Evolutionary conservation across 352 stramenopile species (phyloP), one percentile per base, ranked within the genome.

Genomic region (Globisporangium cylindrosporum): DNA sequence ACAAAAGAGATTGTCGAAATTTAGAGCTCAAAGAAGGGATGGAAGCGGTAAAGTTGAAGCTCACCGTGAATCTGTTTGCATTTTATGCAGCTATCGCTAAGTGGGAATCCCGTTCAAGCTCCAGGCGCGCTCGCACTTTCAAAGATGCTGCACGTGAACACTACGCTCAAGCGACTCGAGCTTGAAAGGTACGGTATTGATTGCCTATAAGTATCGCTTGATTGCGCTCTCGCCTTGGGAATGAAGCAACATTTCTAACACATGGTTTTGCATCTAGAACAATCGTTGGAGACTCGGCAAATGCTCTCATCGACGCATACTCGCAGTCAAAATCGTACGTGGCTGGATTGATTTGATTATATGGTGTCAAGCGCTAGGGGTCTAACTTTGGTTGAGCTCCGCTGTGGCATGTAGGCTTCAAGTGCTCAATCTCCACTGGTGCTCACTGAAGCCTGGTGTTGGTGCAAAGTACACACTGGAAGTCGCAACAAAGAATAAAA

Each of bases 341-440:
- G 27, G 1, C 20, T 57, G n/a, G 2, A 54, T 22, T n/a, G 5
- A 32, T 14, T 56, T 7, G 49, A 51, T 6, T 22, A 9, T 60
- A 9, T 22, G 54, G 36, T 24, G 14, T 25, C 18, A 25, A 60
- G 5, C 12, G 8, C 8, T 60, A 25, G 4, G 15, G 1, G 1
- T 8, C 14, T 29, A 15, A 20, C 55, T 60, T 57, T 24, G 43
- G 4, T 9, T 27, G 20, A 46, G 59, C 18, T n/a, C 24, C 54
- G 29, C 46, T 27, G n/a, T 58, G 10, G 6, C 5, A 12, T 25
- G 12, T 48, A 84, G 77, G 9, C 54, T 84, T 8, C 68, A 69
- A 10, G 57, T 65, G 15, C 66, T 84, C 18, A 78, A 73, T 49
- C 72, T 82, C 68, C 36, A 69, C 18, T 84, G 74, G 74, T 78